phyloP scores from a whole-genome alignment of 768 basidiomycete species.

The Clavulina sp. region DNA sequence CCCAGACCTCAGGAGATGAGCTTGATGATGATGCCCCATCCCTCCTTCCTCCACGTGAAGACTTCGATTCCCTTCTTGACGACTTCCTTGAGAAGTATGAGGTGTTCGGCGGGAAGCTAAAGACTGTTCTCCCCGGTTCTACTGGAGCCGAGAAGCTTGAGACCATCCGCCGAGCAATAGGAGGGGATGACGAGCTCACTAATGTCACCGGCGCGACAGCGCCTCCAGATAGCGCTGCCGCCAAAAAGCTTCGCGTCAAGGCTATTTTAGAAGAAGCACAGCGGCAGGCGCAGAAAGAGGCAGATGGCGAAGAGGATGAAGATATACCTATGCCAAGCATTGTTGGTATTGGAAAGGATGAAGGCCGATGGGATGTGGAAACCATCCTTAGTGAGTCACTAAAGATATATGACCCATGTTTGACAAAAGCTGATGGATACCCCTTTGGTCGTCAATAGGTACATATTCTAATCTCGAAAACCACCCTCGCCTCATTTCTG shows the following conservation, averaged over 20 bases:
- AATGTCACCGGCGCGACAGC: constrained; percentile 45
- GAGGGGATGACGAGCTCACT: too few relatives aligned
- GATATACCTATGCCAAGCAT: constrained; percentile 32
- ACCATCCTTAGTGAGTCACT: constrained; percentile 71
- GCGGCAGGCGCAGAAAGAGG: constrained; percentile 26
- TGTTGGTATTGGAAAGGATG: constrained; percentile 37
- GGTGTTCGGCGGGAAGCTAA: constrained; percentile 65
- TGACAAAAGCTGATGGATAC: neutral
- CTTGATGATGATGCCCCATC: constrained; percentile 50
- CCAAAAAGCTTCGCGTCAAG: neutral
- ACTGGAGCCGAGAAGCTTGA: constrained; percentile 64
- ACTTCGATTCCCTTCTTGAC: constrained; percentile 81
- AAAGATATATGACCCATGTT: neutral
- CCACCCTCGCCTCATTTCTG: constrained; percentile 76
- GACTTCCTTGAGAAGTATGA: constrained; percentile 90
- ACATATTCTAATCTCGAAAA: constrained; percentile 97
- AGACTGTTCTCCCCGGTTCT: constrained; percentile 52
- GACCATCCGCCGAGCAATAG: constrained; percentile 57
- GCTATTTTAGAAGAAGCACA: neutral
- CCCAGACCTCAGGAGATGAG: constrained; percentile 16
- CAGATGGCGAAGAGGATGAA: constrained; percentile 27
- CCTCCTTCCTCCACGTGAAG: constrained; percentile 64
- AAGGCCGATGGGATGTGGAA: constrained; percentile 76
- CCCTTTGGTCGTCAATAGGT: constrained; percentile 27
- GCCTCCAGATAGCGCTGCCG: constrained; percentile 7